Percentiles rank a stretch among this genome's conserved stretches.
Conservation (phyloP, 306 rosid species). For the Medicago lupulina region DNA sequence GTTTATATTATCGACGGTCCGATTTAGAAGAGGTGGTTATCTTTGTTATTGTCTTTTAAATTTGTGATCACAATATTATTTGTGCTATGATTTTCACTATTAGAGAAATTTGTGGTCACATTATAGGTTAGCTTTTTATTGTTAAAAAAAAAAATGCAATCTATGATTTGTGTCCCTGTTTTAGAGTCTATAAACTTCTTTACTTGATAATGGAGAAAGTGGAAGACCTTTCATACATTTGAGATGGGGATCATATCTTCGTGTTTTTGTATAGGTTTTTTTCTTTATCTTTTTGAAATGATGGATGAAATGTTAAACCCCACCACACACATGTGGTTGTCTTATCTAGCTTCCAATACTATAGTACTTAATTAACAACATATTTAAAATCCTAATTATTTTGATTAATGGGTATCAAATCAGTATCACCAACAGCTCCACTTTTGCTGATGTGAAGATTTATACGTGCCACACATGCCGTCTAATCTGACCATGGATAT, state of each 20-base stretch:
- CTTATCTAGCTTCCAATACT: background rate
- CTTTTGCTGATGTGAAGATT: background rate
- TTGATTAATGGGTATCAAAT: background rate
- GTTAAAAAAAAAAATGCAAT: too few relatives aligned
- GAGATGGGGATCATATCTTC: background rate
- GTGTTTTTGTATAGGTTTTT: background rate
- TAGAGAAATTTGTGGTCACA: too few relatives aligned
- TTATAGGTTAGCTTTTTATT: too few relatives aligned
- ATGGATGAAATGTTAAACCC: background rate
- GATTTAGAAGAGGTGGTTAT: too few relatives aligned
- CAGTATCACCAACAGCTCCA: background rate
- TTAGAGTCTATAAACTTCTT: too few relatives aligned
- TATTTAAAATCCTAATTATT: background rate
- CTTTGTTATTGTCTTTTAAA: too few relatives aligned
- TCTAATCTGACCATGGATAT: background rate
- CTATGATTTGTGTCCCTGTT: too few relatives aligned
- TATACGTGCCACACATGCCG: background rate
- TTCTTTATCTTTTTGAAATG: background rate
- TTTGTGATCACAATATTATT: too few relatives aligned
- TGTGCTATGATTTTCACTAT: too few relatives aligned
- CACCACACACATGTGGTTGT: constrained; percentile 5
- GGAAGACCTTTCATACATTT: background rate
- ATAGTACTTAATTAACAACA: background rate
- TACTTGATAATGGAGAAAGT: background rate
- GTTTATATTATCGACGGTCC: too few relatives aligned